Evolutionary conservation across 2,329 filamentous ascomycete genomes (phyloP).

Genomic region (Diaporthe citri): DNA sequence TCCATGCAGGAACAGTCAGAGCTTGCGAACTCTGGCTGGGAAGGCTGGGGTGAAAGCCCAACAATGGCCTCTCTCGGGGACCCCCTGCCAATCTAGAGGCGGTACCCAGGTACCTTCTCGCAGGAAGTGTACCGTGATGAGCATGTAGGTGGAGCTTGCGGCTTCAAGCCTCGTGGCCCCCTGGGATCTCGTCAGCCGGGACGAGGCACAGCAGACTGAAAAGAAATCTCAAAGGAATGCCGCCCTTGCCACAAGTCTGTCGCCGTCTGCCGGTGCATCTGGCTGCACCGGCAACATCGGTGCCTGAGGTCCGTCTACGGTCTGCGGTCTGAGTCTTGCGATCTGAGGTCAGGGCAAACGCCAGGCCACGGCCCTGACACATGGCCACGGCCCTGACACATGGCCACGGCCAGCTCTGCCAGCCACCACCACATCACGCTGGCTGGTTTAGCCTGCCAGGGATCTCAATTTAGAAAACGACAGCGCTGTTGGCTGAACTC

Average conservation of each 20-base stretch:
- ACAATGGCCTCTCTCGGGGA: not conserved
- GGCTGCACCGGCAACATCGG: not conserved
- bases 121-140: not conserved
- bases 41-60: not conserved
- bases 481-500: conserved; percentile 2
- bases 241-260: conserved; percentile 21
- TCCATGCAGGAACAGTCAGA: conserved; percentile 6
- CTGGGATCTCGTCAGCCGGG: conserved; percentile 33
- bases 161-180: conserved; percentile 26
- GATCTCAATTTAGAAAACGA: conserved; percentile 32
- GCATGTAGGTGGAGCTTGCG: conserved; percentile 10
- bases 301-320: not conserved
- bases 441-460: not conserved
- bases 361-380: not conserved
- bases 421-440: not conserved
- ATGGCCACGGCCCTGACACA: not conserved
- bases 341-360: conserved; percentile 1
- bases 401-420: conserved; percentile 5
- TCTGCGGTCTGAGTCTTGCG: not conserved
- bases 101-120: not conserved
- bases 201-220: conserved; percentile 19
- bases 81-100: not conserved
- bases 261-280: conserved; percentile 1
- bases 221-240: conserved; percentile 19
- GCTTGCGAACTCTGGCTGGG: not conserved